Percentiles rank a stretch among this genome's conserved stretches.
phyloP scores from a whole-genome alignment of 768 basidiomycete genomes.

The Cantharellus cinnabarinus region DNA sequence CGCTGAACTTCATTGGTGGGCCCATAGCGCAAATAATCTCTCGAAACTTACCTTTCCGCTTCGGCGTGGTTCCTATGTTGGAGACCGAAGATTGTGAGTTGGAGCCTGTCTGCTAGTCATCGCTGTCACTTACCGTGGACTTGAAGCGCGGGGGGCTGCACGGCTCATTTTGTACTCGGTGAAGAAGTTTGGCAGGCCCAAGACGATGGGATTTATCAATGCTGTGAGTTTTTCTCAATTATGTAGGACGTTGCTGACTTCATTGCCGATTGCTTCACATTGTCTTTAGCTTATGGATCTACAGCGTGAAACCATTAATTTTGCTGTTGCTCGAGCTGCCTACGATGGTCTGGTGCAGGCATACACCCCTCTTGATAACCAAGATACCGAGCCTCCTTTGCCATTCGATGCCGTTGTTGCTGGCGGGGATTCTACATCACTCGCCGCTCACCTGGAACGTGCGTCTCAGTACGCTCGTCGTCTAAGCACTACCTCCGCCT shows the following conservation, averaged over 20 bases:
- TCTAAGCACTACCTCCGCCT: conserved; percentile 26
- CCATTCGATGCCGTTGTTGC: conserved; percentile 23
- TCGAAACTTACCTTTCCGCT: conserved; percentile 55
- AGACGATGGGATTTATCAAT: conserved; percentile 40
- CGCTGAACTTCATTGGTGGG: conserved; percentile 40
- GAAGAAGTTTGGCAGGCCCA: conserved; percentile 37
- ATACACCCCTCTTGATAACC: conserved; percentile 3
- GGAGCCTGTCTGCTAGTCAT: background rate
- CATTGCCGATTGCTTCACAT: background rate
- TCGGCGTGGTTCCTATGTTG: conserved; percentile 64
- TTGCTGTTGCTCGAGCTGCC: conserved; percentile 2
- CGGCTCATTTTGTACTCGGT: conserved; percentile 48
- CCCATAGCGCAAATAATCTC: conserved; percentile 51
- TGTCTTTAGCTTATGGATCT: conserved; percentile 9
- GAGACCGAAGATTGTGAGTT: conserved; percentile 27
- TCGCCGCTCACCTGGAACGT: conserved; percentile 19
- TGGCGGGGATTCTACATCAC: no score
- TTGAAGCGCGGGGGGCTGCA: conserved; percentile 34
- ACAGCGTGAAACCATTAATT: conserved; percentile 13
- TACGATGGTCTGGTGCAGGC: conserved; percentile 12
- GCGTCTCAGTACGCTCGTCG: conserved; percentile 36
- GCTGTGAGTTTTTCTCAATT: conserved; percentile 22
- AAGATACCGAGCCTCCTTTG: background rate
- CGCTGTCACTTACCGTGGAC: background rate
- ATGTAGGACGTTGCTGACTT: conserved; percentile 1